phyloP scores from a whole-genome alignment of 306 rosid species.

The Gynostemma pentaphyllum region DNA sequence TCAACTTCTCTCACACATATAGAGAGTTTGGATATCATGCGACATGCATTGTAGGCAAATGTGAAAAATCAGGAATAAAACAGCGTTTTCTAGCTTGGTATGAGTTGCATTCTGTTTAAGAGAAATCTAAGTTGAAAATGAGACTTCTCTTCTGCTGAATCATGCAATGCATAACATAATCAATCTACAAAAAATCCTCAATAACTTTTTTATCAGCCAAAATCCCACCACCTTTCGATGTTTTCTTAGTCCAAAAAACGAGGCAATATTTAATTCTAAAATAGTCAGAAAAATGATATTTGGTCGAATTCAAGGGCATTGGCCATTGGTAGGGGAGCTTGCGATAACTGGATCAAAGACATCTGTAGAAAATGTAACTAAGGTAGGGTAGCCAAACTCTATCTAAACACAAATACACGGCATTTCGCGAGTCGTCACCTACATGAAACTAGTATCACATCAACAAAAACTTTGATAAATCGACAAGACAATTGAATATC shows the following conservation, averaged over 20 bases:
- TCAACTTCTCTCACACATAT: too few species aligned
- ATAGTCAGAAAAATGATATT: too few species aligned
- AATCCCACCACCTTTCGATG: neutral
- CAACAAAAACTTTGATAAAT: conserved; percentile 1
- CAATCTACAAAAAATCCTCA: neutral
- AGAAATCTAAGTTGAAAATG: neutral
- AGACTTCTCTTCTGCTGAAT: neutral
- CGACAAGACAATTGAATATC: neutral
- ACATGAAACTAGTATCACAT: neutral
- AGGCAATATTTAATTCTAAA: neutral
- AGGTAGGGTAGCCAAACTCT: neutral
- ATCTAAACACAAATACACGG: neutral
- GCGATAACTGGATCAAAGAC: neutral
- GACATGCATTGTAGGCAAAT: neutral
- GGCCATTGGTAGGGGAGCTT: neutral
- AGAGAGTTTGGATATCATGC: neutral
- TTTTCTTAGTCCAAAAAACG: neutral
- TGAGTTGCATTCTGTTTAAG: neutral
- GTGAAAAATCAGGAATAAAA: neutral
- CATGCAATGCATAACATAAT: neutral
- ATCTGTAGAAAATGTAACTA: neutral
- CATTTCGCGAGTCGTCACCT: neutral
- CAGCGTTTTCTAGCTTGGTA: neutral
- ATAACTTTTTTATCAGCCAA: neutral
- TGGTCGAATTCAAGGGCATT: neutral